Evolutionary conservation across 305 asterid species (phyloP).

Genomic region (Euphrasia arctica): DNA sequence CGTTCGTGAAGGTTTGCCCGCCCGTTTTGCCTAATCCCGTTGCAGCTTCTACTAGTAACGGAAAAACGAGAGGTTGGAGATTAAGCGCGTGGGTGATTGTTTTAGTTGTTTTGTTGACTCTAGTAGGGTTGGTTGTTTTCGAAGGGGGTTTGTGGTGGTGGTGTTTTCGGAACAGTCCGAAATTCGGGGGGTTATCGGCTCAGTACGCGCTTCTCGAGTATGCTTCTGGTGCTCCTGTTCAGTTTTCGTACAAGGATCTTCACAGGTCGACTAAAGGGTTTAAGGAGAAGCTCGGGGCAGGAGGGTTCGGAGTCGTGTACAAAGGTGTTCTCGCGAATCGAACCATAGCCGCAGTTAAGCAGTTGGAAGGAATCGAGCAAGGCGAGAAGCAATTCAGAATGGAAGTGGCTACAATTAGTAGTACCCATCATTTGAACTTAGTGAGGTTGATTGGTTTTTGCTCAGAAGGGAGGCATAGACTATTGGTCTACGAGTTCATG

Average conservation of each 20-base stretch:
- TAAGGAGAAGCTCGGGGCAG: conserved; percentile 71
- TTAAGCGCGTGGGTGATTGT: conserved; percentile 59
- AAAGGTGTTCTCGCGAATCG: conserved; percentile 51
- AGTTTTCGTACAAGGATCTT: conserved; percentile 62
- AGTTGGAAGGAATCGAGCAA: conserved; percentile 70
- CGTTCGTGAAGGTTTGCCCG: conserved; percentile 66
- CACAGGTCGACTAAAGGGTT: conserved; percentile 54
- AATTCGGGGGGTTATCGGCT: conserved; percentile 54
- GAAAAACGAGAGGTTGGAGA: conserved; percentile 35
- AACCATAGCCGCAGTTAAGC: conserved; percentile 52
- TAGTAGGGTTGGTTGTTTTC: conserved; percentile 43
- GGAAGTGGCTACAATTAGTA: conserved; percentile 80
- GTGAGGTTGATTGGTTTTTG: conserved; percentile 74
- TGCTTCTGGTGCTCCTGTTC: conserved; percentile 75
- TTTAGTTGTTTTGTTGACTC: conserved; percentile 48
- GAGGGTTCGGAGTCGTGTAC: conserved; percentile 79
- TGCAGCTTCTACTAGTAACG: conserved; percentile 6
- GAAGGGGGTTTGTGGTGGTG: conserved; percentile 82
- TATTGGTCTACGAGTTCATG: conserved; percentile 80
- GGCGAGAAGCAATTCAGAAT: conserved; percentile 77
- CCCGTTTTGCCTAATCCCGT: conserved; percentile 53
- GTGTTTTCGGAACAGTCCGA: conserved; percentile 52
- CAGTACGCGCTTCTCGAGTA: conserved; percentile 80
- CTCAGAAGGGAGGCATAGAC: conserved; percentile 69
- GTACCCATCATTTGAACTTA: conserved; percentile 75